Percentiles rank a stretch among this genome's conserved stretches.
Evolutionary conservation across 768 basidiomycete genomes (phyloP).

Genomic region (Boletus reticulatus): DNA sequence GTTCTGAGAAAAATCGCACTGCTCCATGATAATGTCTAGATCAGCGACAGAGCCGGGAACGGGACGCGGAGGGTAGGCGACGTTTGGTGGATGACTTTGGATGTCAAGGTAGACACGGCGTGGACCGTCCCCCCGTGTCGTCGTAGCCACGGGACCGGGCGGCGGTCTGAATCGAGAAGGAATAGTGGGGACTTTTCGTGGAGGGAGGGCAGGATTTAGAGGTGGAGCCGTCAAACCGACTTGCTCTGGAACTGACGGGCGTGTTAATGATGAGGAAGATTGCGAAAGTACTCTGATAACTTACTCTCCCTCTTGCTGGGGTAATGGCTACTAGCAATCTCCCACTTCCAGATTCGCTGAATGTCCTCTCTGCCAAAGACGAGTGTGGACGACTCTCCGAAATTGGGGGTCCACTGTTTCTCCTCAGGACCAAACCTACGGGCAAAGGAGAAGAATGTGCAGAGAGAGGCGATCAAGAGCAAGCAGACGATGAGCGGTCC

Average conservation of each 20-base stretch:
- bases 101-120: conserved; percentile 77
- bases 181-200: conserved; percentile 42
- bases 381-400: conserved; percentile 65
- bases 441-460: conserved; percentile 57
- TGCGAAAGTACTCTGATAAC: conserved; percentile 28
- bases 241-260: conserved; percentile 61
- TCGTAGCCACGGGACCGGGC: conserved; percentile 46
- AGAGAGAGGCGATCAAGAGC: conserved; percentile 44
- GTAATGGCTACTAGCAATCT: conserved; percentile 90
- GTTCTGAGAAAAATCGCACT: conserved; percentile 84
- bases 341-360: conserved; percentile 94
- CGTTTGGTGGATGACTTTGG: conserved; percentile 54
- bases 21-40: conserved; percentile 84
- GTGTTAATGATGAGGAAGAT: not conserved
- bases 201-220: conserved; percentile 75
- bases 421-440: conserved; percentile 60
- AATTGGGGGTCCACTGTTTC: conserved; percentile 60
- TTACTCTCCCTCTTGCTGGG: conserved; percentile 77
- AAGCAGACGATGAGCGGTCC: conserved; percentile 53
- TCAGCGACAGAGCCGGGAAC: conserved; percentile 83
- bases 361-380: conserved; percentile 77
- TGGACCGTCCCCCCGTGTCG: conserved; percentile 72
- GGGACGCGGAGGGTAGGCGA: conserved; percentile 87
- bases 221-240: conserved; percentile 55
- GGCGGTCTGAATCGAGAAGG: conserved; percentile 49